Evolutionary conservation across 108 stramenopile genomes (phyloP).

Genomic region (Seminavis robusta): DNA sequence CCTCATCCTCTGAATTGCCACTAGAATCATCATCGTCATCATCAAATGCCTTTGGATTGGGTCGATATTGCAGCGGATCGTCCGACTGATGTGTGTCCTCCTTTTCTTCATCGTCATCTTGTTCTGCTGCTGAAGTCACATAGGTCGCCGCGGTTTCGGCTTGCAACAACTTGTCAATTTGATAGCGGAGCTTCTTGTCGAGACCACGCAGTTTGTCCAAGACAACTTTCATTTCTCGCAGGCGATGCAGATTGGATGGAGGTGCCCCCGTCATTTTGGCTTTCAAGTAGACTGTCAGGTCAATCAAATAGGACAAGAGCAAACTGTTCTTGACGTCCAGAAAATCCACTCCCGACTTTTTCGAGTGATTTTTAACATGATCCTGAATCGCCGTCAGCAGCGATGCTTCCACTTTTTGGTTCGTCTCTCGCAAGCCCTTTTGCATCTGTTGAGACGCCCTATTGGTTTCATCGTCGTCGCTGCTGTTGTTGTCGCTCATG

Average conservation of each 20-base stretch:
- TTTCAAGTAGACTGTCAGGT: conserved; percentile 44
- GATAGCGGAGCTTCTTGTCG: conserved; percentile 83
- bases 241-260: conserved; percentile 28
- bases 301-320: conserved; percentile 74
- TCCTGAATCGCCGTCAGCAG: conserved; percentile 38
- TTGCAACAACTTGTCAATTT: conserved; percentile 78
- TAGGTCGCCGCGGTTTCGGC: conserved; percentile 2
- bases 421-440: conserved; percentile 29
- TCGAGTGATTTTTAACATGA: conserved; percentile 27
- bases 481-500: no score
- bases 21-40: conserved; percentile 15
- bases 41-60: conserved; percentile 33
- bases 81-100: conserved; percentile 17
- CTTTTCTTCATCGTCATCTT: conserved; percentile 23
- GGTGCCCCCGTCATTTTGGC: conserved; percentile 5
- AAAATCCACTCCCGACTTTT: conserved; percentile 62
- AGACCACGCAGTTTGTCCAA: conserved; percentile 80
- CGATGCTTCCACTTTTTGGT: conserved; percentile 33
- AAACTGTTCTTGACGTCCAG: conserved; percentile 69
- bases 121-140: conserved; percentile 16
- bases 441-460: neutral
- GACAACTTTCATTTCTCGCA: conserved; percentile 70
- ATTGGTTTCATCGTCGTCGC: neutral
- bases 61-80: conserved; percentile 41
- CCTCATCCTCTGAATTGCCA: conserved; percentile 8